These are phyloP conservation scores for Filobasidium floriforme DNA, from an alignment of 768 basidiomycete species.

Conservation along the genomic window DNA sequence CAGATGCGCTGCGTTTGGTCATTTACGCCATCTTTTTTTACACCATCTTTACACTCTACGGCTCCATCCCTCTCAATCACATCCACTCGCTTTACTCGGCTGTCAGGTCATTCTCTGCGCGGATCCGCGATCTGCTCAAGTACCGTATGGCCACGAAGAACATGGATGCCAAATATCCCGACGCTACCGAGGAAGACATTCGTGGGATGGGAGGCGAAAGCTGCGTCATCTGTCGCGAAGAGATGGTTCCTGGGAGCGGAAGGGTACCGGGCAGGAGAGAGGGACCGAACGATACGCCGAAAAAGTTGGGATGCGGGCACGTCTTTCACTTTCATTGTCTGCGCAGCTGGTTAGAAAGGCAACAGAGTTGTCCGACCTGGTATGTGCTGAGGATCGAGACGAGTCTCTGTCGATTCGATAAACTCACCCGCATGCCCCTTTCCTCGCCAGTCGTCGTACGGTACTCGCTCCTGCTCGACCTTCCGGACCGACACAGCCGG, in stretches of 20 bases:
- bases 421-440: background rate
- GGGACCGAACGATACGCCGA: slow-evolving; percentile 89
- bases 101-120: slow-evolving; percentile 78
- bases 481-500: background rate
- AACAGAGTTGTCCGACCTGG: slow-evolving; percentile 99
- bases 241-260: slow-evolving; percentile 55
- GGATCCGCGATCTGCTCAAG: slow-evolving; percentile 77
- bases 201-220: slow-evolving; percentile 73
- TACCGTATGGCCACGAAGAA: slow-evolving; percentile 91
- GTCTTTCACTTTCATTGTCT: slow-evolving; percentile 98
- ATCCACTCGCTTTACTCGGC: slow-evolving; percentile 95
- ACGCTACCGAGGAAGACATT: slow-evolving; percentile 81
- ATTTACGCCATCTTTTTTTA: slow-evolving; percentile 91
- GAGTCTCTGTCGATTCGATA: background rate
- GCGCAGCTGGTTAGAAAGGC: slow-evolving; percentile 90
- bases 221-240: slow-evolving; percentile 97
- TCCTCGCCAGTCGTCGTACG: background rate
- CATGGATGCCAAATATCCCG: slow-evolving; percentile 92
- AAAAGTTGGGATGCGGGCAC: slow-evolving; percentile 93
- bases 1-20: slow-evolving; percentile 86
- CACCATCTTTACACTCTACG: slow-evolving; percentile 88
- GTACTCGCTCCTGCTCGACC: background rate
- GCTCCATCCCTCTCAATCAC: slow-evolving; percentile 81
- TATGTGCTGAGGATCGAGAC: slow-evolving; percentile 50
- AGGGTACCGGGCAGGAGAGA: slow-evolving; percentile 31